Conservation (phyloP, 2,329 filamentous ascomycete genomes). For the Ophiognomonia clavigignenti-juglandacearum region DNA sequence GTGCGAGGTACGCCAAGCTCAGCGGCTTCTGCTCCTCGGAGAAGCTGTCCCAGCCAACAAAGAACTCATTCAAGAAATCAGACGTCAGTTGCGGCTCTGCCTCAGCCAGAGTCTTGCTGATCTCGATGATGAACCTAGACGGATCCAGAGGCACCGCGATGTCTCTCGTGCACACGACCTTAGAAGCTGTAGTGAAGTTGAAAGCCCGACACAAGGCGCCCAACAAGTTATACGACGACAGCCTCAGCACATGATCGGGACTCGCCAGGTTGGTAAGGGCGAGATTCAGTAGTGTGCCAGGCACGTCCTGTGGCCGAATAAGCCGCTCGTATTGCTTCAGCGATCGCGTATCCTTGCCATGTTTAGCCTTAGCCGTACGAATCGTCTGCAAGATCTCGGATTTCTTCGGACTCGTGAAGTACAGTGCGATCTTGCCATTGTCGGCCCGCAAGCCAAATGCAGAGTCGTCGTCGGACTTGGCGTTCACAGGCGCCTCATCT, state of each 20-base stretch:
- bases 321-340: conserved; percentile 60
- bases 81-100: conserved; percentile 63
- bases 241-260: conserved; percentile 51
- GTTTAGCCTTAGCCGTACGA: conserved; percentile 57
- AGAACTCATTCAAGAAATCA: conserved; percentile 69
- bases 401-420: conserved; percentile 63
- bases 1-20: conserved; percentile 65
- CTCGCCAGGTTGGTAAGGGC: conserved; percentile 64
- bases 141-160: conserved; percentile 60
- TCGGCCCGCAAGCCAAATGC: conserved; percentile 64
- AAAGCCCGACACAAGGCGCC: conserved; percentile 64
- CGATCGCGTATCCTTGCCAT: conserved; percentile 57
- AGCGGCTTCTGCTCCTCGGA: conserved; percentile 62
- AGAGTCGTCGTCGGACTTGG: conserved; percentile 61
- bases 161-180: conserved; percentile 60
- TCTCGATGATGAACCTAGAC: conserved; percentile 59
- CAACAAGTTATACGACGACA: conserved; percentile 64
- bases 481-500: conserved; percentile 61
- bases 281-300: conserved; percentile 63
- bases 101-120: conserved; percentile 58
- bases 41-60: conserved; percentile 67
- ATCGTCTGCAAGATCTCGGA: conserved; percentile 60
- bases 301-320: conserved; percentile 65
- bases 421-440: conserved; percentile 67
- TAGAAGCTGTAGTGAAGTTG: conserved; percentile 58